Evolutionary conservation across 2,329 filamentous ascomycete species (phyloP).

Genomic region (Knufia fluminis): DNA sequence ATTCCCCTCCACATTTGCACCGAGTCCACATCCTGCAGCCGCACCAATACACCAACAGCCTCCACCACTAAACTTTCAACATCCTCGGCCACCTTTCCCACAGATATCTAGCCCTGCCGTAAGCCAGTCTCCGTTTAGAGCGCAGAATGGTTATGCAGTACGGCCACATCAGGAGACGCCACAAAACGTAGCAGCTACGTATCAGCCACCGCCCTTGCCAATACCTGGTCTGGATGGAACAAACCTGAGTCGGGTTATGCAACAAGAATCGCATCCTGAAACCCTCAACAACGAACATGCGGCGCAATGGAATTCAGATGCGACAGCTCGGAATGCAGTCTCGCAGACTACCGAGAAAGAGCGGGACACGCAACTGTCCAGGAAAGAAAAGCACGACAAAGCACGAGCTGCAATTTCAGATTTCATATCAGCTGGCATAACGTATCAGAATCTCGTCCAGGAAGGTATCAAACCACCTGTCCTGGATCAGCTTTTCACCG

Average conservation of each 20-base stretch:
- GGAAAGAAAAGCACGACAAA: slow-evolving; percentile 32
- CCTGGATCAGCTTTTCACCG: slow-evolving; percentile 56
- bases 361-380: slow-evolving; percentile 21
- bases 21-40: slow-evolving; percentile 17
- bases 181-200: not conserved
- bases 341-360: not conserved
- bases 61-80: slow-evolving; percentile 11
- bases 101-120: slow-evolving; percentile 10
- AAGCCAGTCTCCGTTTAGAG: not conserved
- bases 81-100: slow-evolving; percentile 16
- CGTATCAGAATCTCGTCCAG: slow-evolving; percentile 62
- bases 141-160: not conserved
- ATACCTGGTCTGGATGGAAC: not conserved
- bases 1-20: slow-evolving; percentile 9
- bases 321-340: not conserved
- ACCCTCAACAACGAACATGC: not conserved
- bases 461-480: slow-evolving; percentile 61
- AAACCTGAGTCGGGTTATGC: not conserved
- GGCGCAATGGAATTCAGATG: not conserved
- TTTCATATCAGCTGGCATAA: slow-evolving; percentile 55
- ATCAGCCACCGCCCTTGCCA: not conserved
- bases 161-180: not conserved
- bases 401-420: slow-evolving; percentile 60
- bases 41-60: slow-evolving; percentile 7
- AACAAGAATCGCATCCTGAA: not conserved